Base-by-base conservation (phyloP, 495 filamentous ascomycete genomes). In the Penicillium malachiteum region DNA sequence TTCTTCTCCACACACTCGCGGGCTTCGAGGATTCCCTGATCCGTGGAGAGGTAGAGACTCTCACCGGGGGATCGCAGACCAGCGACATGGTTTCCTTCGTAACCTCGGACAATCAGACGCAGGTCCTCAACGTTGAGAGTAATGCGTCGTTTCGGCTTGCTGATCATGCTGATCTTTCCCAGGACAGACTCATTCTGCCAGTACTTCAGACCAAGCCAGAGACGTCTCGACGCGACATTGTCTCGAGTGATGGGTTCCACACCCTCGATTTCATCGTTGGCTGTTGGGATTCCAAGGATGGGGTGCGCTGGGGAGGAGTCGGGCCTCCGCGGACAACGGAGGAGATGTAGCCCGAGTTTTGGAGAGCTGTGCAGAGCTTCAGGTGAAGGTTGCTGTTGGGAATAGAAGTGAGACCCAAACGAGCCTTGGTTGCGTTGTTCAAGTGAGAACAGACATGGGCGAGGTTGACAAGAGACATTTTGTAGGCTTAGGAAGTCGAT, bases 151-250 rank as follows among this genome's bases (percentile, higher is more conserved):
- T 80, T 96, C 9, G 92, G 90, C 67, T 87, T 94, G 63, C 82
- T 87, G 43, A 96, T 76, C 73, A 91, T 71, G 31, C 61, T 60
- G 71, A 96, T 81, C 63, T 84, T 77, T 33, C 79, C 80, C 52
- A 98, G 65, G 47, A 98, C 94, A 3, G 95, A 90, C 67, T 89
- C 76, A 65, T 90, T 90, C 63, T 91, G 85, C 82, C 82, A 91
- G 78, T 98, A 98, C 77, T 97, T 97, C 63, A 97, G 71, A 8
- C 91, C 92, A 8, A 98, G 63, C 94, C 94, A 98, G 7, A 98
- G 72, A 45, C 94, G 79, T 63, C 92, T 75, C 37, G 81, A 81
- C 2, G 90, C 79, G 5, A 92, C 78, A 72, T 97, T 97, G 59
- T 79, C 83, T 50, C 85, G 83, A 21, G 91, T 96, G 43, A 92